Base-by-base conservation (phyloP, 306 rosid species). In the Neltuma alba region DNA sequence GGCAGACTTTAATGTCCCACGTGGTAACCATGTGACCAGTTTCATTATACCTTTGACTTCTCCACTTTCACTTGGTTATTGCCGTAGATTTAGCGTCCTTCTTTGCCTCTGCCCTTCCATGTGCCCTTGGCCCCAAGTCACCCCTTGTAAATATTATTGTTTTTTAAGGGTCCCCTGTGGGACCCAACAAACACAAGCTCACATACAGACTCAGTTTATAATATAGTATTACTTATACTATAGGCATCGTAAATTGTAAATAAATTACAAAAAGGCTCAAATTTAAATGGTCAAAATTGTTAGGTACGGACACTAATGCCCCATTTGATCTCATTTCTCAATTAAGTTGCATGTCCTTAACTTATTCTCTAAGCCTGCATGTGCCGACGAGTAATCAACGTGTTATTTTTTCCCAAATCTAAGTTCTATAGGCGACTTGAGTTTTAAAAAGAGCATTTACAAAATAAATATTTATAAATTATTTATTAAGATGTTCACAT, bases 41-140 rank as follows among this genome's bases (percentile, higher is more conserved):
- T 71, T 70, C 41, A n/a, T 31, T 70, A 28, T 13, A 48, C 9
- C 54, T 80, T 80, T 80, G 82, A 84, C 84, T 11, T 30, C n/a
- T 2, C 1, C 37, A 4, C 7, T 27, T 11, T 16, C 16, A 23
- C 18, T 57, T 3, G 3, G 7, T 72, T 72, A 27, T 66, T 14
- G 55, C 81, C 88, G 36, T 74, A 44, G 82, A 85, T 85, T 75
- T 44, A 74, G 85, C 72, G 75, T 74, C 85, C 78, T 74, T 25
- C 58, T 74, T 38, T 61, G 23, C 18, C 66, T 30, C 68, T 31
- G 31, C 11, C 38, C 68, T 28, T 28, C 2, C 66, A 60, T 28
- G 66, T 60, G 66, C 63, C 31, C 63, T 57, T 27, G 13, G 4
- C 8, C 13, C 16, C 5, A 5, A 0, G 65, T 27, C 65, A 10